Evolutionary conservation across 306 rosid species (phyloP).

Genomic region (Geum urbanum): DNA sequence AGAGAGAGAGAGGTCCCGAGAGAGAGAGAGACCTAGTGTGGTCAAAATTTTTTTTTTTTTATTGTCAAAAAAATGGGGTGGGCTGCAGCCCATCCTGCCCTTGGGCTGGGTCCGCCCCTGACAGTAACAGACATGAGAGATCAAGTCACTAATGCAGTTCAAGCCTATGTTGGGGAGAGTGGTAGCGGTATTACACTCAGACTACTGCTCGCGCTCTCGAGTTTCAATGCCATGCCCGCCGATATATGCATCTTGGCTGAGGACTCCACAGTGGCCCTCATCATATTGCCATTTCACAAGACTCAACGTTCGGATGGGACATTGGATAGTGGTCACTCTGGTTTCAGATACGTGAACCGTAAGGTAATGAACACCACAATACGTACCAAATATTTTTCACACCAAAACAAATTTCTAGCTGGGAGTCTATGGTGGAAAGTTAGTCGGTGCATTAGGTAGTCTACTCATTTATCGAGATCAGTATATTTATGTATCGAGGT

Average conservation of each 20-base stretch:
- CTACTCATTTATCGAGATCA: too few relatives aligned
- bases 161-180: constrained; percentile 40
- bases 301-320: constrained; percentile 49
- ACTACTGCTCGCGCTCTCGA: constrained; percentile 56
- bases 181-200: constrained; percentile 46
- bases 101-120: too few relatives aligned
- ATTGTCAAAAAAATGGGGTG: too few relatives aligned
- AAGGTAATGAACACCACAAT: constrained; percentile 49
- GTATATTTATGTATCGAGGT: too few relatives aligned
- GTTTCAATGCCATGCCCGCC: constrained; percentile 55
- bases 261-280: constrained; percentile 59
- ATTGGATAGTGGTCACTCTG: constrained; percentile 49
- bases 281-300: constrained; percentile 84
- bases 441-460: too few relatives aligned
- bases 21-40: too few relatives aligned
- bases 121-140: constrained; percentile 45
- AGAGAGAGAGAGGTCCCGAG: too few relatives aligned
- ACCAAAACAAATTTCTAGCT: not conserved
- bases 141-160: constrained; percentile 48
- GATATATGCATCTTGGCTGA: constrained; percentile 71
- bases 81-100: too few relatives aligned
- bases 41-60: too few relatives aligned
- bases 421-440: too few relatives aligned
- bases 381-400: not conserved
- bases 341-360: constrained; percentile 75